Evolutionary conservation across 371 early-diverging fungal species (phyloP), one percentile per base, ranked within the genome.

Genomic region (Rhizopus arrhizus): DNA sequence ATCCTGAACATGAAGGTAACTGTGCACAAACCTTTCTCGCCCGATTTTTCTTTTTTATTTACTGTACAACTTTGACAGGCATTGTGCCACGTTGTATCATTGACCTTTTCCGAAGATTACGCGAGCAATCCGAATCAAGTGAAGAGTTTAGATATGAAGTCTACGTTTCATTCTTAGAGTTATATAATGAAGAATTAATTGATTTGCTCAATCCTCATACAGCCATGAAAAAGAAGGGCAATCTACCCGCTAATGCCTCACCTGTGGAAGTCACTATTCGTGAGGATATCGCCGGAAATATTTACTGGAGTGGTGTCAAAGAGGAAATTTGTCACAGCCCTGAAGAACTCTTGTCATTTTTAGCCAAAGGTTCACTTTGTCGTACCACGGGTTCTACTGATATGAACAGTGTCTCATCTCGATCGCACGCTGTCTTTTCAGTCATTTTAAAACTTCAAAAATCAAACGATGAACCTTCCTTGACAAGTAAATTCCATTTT

Each of bases 361-460:
- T 96, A 31, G 80, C 87, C 50, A 87, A 87, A 69, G 94, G 97
- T 56, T 89, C 90, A 13, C 68, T 89, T 51, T 86, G 91, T 70
- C 87, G 99, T 66, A 97, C 95, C n/a, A 97, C 98, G 3, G 95
- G 91, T 12, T 87, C 92, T 12, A 99, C 99, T 12, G 92, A 95
- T 40, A 99, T 98, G 99, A 99, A 99, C 80, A 86, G 85, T 8
- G 83, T 90, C 3, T 96, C 97, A 0, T 97, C 98, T n/a, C 87
- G 99, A 59, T 96, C 97, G 9, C 99, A 99, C 77, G 99, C 99
- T 40, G 96, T 99, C 38, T 99, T 98, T 75, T 89, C 95, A 11
- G 86, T 98, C n/a, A 87, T 83, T n/a, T 78, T 94, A 36, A 73
- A 81, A 41, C 90, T 89, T 61, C 70, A 77, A 41, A 74, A 75